These are phyloP conservation scores for Vachellia collinsii DNA, from an alignment of 306 rosid species.

Conservation along the genomic window DNA sequence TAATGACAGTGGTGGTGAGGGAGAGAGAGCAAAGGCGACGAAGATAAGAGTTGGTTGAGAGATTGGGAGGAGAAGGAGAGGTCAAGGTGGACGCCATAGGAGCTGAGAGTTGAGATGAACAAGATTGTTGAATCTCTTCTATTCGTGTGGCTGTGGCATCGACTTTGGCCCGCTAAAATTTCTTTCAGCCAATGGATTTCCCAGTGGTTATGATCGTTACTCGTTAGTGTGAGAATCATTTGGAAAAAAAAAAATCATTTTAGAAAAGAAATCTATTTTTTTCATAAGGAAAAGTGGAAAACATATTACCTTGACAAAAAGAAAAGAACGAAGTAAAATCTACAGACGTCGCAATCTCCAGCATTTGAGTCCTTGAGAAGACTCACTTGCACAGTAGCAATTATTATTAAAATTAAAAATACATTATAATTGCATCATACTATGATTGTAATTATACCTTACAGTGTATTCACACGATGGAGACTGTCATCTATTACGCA, in stretches of 20 bases:
- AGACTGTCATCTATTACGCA: neutral
- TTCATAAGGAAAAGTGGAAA: no score
- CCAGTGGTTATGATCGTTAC: neutral
- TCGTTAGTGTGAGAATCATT: neutral
- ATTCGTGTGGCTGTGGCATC: slow-evolving; percentile 53
- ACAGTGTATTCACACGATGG: neutral
- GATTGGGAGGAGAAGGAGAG: slow-evolving; percentile 43
- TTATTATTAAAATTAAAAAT: no score
- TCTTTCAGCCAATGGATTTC: neutral
- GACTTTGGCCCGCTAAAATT: neutral
- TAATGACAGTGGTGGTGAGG: slow-evolving; percentile 14
- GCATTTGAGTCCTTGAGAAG: neutral
- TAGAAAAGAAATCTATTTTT: neutral
- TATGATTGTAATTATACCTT: neutral
- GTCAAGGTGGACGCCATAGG: slow-evolving; percentile 59
- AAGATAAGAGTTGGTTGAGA: slow-evolving; percentile 30
- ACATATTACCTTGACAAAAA: neutral
- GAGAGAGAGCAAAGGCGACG: slow-evolving; percentile 39
- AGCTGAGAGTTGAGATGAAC: neutral
- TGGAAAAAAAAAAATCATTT: no score
- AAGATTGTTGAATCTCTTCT: slow-evolving; percentile 16
- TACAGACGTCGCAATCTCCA: neutral
- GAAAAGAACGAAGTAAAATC: neutral
- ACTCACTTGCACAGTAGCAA: neutral
- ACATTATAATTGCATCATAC: no score